phyloP scores from a whole-genome alignment of 257 asterid genomes.

The Ehretia macrophylla region DNA sequence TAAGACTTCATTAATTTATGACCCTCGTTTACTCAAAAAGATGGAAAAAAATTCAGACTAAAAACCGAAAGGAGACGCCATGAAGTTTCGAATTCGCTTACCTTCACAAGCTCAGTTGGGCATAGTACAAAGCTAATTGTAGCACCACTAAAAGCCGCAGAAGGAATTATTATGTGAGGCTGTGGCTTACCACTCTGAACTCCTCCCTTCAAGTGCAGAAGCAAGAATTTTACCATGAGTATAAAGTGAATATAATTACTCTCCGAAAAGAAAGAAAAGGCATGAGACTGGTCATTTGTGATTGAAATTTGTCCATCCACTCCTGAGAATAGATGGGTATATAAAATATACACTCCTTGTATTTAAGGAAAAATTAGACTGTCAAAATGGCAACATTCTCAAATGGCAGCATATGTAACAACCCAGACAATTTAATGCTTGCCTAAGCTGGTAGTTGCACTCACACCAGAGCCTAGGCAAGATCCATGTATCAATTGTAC shows the following conservation, averaged over 20 bases:
- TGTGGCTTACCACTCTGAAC: constrained; percentile 52
- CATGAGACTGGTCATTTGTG: too few relatives aligned
- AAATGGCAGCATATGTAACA: too few relatives aligned
- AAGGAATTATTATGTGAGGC: constrained; percentile 59
- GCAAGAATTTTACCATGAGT: constrained; percentile 6
- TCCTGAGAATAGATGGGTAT: too few relatives aligned
- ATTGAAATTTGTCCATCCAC: too few relatives aligned
- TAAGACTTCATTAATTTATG: background rate
- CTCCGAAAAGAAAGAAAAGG: too few relatives aligned
- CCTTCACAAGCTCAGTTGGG: constrained; percentile 91
- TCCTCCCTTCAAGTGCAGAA: constrained; percentile 50
- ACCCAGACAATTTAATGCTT: too few relatives aligned
- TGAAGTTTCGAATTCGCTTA: constrained; percentile 25
- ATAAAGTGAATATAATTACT: background rate
- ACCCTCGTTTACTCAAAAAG: background rate
- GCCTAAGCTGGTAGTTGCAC: too few relatives aligned
- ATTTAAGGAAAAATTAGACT: too few relatives aligned
- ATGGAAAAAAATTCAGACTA: background rate
- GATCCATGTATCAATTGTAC: too few relatives aligned
- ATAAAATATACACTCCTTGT: too few relatives aligned
- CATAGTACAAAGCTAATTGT: constrained; percentile 77
- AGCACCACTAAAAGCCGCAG: constrained; percentile 83
- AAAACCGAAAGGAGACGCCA: constrained; percentile 1
- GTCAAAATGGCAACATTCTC: too few relatives aligned
- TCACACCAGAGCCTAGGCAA: too few relatives aligned